A percentile compares a stretch with the other conserved stretches of the same genome.
phyloP scores from a whole-genome alignment of 257 asterid genomes.

The Nemophila menziesii region DNA sequence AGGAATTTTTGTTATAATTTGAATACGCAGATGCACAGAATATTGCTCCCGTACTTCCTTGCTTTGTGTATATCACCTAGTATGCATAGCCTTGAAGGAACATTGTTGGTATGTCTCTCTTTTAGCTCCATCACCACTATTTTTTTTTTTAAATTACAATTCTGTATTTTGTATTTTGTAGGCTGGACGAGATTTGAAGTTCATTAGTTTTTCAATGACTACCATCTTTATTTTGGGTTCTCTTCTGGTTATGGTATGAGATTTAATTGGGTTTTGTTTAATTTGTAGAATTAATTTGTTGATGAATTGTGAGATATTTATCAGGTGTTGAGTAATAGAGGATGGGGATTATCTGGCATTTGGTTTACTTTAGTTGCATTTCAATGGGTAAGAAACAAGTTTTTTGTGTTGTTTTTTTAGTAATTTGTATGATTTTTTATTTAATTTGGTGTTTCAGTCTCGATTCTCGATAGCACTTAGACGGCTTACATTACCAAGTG shows the following conservation, averaged over 20 bases:
- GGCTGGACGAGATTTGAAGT: conserved; percentile 95
- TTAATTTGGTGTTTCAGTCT: conserved; percentile 31
- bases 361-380: conserved; percentile 83
- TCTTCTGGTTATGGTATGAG: conserved; percentile 55
- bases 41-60: conserved; percentile 69
- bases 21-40: conserved; percentile 77
- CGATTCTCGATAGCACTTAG: conserved; percentile 61
- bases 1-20: no score
- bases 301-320: not conserved
- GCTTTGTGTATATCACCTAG: conserved; percentile 76
- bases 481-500: conserved; percentile 49
- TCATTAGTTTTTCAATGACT: conserved; percentile 71
- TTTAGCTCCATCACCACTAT: not conserved
- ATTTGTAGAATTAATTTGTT: no score
- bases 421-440: not conserved
- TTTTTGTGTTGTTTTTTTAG: not conserved
- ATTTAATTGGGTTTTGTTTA: not conserved
- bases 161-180: conserved; percentile 18
- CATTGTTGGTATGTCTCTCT: conserved; percentile 45
- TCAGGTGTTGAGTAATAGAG: conserved; percentile 58
- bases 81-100: conserved; percentile 95
- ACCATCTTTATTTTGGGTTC: conserved; percentile 50
- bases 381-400: conserved; percentile 56
- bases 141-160: not conserved
- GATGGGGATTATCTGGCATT: conserved; percentile 68